Percentiles rank a stretch among this genome's conserved stretches.
phyloP scores from a whole-genome alignment of 768 basidiomycete species.

The Mycena filopes region DNA sequence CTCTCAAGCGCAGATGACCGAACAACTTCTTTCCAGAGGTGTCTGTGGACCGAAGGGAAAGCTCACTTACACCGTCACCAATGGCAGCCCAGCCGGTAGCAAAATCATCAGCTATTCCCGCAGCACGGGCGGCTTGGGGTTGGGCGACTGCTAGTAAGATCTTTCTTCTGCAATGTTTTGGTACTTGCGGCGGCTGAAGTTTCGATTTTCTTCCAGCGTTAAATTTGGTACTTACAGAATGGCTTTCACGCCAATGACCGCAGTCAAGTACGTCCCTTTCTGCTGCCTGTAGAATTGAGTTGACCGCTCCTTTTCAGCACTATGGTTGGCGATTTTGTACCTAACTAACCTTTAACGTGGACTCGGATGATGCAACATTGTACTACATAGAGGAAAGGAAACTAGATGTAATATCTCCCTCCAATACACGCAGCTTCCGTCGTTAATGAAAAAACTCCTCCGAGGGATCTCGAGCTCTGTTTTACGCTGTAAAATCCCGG shows the following conservation, averaged over 20 bases:
- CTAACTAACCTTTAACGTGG: conserved; percentile 11
- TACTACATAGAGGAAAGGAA: too few relatives aligned
- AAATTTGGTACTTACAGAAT: conserved; percentile 29
- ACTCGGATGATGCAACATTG: too few relatives aligned
- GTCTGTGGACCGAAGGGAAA: conserved; percentile 26
- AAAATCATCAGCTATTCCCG: conserved; percentile 19
- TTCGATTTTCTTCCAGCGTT: conserved; percentile 6
- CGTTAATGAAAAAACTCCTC: too few relatives aligned
- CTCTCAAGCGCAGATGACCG: too few relatives aligned
- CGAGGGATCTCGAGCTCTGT: too few relatives aligned
- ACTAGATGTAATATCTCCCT: too few relatives aligned
- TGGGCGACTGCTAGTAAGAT: conserved; percentile 25
- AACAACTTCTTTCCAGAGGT: too few relatives aligned
- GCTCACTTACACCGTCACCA: conserved; percentile 21
- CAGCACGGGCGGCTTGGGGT: conserved; percentile 15
- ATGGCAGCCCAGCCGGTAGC: conserved; percentile 2
- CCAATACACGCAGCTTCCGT: too few relatives aligned
- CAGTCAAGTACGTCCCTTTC: conserved; percentile 17
- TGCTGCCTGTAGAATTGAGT: not conserved
- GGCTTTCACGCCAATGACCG: conserved; percentile 14
- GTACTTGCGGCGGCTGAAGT: not conserved
- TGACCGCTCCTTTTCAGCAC: not conserved
- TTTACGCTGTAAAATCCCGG: too few relatives aligned
- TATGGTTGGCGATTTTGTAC: conserved; percentile 23
- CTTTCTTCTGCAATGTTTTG: not conserved